A percentile compares a stretch with the other conserved stretches of the same genome.
Evolutionary conservation across 208 protist genomes (phyloP).

Genomic region (Leishmania tropica): DNA sequence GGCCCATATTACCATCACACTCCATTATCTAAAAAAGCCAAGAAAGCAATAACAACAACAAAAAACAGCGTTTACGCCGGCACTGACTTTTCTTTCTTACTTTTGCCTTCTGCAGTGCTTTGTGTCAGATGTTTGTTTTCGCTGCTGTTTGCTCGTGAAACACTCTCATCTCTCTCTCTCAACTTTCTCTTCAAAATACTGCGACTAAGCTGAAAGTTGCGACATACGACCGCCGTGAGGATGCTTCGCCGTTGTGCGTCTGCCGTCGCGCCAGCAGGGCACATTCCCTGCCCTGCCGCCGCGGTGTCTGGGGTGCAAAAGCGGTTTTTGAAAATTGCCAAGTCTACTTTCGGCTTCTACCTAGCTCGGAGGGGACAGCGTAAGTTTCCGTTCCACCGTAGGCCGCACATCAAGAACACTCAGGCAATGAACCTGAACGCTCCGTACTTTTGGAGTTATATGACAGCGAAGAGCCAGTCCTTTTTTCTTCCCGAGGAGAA

Average conservation of each 20-base stretch:
- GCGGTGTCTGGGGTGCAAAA: slow-evolving; percentile 39
- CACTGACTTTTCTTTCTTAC: background rate
- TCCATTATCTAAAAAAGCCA: background rate
- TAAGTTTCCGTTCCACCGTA: slow-evolving; percentile 80
- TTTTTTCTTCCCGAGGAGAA: slow-evolving; percentile 89
- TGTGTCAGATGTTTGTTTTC: background rate
- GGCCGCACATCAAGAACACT: slow-evolving; percentile 86
- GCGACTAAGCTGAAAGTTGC: background rate
- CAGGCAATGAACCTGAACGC: slow-evolving; percentile 87
- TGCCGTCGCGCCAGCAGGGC: slow-evolving; percentile 12
- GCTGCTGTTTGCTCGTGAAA: background rate
- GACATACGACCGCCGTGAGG: background rate
- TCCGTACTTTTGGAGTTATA: slow-evolving; percentile 89
- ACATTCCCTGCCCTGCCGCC: background rate
- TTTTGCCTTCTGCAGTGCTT: background rate
- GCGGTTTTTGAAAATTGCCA: slow-evolving; percentile 89
- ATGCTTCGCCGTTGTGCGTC: slow-evolving; percentile 52
- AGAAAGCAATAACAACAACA: no score
- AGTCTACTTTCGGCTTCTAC: slow-evolving; percentile 91
- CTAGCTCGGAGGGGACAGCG: slow-evolving; percentile 78
- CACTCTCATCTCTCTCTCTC: background rate
- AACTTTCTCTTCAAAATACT: background rate
- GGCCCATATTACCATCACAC: background rate
- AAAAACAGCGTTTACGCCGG: background rate
- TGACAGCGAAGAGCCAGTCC: slow-evolving; percentile 83